phyloP scores from a whole-genome alignment of 306 rosid species.

The Pyrus pyrifolia region DNA sequence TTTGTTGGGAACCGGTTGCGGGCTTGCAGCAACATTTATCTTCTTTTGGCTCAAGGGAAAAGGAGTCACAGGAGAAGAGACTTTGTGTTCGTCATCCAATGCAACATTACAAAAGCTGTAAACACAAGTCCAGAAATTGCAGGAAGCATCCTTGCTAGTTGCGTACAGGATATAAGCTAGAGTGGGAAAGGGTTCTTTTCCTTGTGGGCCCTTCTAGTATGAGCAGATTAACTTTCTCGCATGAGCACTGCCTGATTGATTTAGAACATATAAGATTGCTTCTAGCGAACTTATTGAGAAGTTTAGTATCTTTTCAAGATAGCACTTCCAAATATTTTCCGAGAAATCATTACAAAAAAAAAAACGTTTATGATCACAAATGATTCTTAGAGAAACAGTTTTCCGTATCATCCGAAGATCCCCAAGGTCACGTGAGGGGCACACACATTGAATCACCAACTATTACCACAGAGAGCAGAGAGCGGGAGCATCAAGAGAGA shows the following conservation, averaged over 20 bases:
- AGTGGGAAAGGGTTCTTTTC: neutral
- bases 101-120: neutral
- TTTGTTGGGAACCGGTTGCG: neutral
- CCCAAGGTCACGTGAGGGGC: neutral
- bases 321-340: no score
- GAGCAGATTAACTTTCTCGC: no score
- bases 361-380: accelerated
- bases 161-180: neutral
- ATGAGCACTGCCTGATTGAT: no score
- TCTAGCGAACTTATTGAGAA: no score
- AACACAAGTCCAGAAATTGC: constrained; percentile 5
- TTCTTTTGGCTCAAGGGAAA: neutral
- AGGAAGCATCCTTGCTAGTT: neutral
- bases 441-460: neutral
- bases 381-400: no score
- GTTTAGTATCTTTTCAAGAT: no score
- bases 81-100: neutral
- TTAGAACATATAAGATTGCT: no score
- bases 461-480: neutral
- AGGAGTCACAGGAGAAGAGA: neutral
- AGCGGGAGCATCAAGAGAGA: neutral
- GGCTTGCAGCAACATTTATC: neutral
- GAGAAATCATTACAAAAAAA: accelerated
- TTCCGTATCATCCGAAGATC: neutral
- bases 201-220: neutral